These are phyloP conservation scores for Fusarium haematococcum DNA, from an alignment of 2,329 filamentous ascomycete species.

Conservation along the genomic window DNA sequence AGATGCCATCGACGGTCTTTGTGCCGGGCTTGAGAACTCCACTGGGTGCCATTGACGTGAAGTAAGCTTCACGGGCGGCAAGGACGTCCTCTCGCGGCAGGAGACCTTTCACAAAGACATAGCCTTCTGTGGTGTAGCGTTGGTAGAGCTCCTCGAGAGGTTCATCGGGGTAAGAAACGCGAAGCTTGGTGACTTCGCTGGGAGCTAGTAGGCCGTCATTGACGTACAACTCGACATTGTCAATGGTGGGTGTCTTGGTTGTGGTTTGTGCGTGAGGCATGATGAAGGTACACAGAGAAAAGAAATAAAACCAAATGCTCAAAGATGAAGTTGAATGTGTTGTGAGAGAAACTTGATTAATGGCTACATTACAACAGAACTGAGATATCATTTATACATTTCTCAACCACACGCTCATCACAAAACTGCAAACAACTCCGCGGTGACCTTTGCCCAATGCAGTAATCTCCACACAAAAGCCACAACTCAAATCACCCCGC, in stretches of 20 bases:
- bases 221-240: conserved; percentile 37
- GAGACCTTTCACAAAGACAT: conserved; percentile 66
- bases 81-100: conserved; percentile 66
- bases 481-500: background rate
- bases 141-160: conserved; percentile 61
- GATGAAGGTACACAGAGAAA: background rate
- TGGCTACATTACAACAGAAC: background rate
- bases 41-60: conserved; percentile 63
- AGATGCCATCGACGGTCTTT: conserved; percentile 64
- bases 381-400: background rate
- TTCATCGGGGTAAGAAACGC: conserved; percentile 55
- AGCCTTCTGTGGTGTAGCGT: conserved; percentile 57
- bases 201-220: conserved; percentile 55
- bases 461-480: background rate
- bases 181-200: conserved; percentile 56
- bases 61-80: conserved; percentile 63
- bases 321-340: background rate
- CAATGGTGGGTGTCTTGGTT: conserved; percentile 16
- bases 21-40: conserved; percentile 67
- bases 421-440: background rate
- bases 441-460: background rate
- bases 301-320: background rate
- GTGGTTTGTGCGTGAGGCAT: conserved; percentile 1
- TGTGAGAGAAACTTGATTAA: background rate
- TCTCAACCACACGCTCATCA: background rate